Base-by-base conservation (phyloP, 1,139 yeast species). In the Neolecta irregularis region DNA sequence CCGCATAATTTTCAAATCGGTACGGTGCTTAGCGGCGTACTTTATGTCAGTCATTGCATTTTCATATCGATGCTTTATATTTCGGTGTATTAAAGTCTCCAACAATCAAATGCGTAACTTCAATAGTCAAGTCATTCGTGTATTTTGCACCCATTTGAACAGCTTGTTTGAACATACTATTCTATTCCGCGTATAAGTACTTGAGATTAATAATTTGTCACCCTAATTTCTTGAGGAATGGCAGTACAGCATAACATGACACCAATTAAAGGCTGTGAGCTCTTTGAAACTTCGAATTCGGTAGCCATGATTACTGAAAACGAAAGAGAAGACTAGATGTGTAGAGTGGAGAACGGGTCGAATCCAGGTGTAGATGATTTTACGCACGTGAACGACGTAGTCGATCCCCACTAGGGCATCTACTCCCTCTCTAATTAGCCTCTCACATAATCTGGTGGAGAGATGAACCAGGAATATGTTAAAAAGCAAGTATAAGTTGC, bases 31-130 rank as follows among this genome's bases (percentile, higher is more conserved):
- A 1, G 76, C 67, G 34, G 78, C 73, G 52, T 65, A 79, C 39
- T 58, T 9, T 4, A 9, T 6, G 13, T 9, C 8, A 3, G 7
- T 12, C 5, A 28, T 11, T 13, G 20, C 12, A 11, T 8, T 23
- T 11, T 30, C 15, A 13, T n/a, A n/a, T 12, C 4, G 5, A n/a
- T 19, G 12, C 20, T 6, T 35, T 58, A 54, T 73, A 79, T 54
- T 80, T 80, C 19, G 72, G 76, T 1, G 91, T 72, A 44, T 67
- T 60, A 23, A 71, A 53, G 38, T 65, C 65, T 1, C 88, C 92
- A 12, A 79, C 88, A 3, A 80, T 61, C 31, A 80, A 56, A 42
- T 68, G 69, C 35, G 68, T 65, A 6, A 74, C 78, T 50, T 74
- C 80, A 35, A 73, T 67, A 65, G 74, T 72, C 42, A 79, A 59